A percentile compares a stretch with the other conserved stretches of the same genome.
phyloP scores from a whole-genome alignment of 2,329 filamentous ascomycete species.

The Albifimbria verrucaria region DNA sequence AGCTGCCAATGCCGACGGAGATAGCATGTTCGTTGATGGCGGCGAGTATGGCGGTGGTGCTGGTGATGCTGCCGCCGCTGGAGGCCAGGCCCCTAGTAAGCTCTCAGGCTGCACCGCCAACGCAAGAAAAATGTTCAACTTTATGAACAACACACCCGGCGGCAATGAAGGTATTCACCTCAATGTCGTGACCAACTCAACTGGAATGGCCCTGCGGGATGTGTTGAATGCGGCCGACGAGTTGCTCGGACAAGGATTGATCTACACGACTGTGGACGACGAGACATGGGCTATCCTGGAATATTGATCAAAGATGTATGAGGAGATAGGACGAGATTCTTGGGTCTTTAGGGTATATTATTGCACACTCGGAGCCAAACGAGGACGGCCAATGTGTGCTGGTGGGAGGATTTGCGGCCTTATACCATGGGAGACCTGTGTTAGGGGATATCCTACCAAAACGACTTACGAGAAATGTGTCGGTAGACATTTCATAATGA shows the following conservation, averaged over 20 bases:
- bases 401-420: too few relatives aligned
- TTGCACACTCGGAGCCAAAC: too few relatives aligned
- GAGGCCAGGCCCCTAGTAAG: slow-evolving; percentile 35
- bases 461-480: background rate
- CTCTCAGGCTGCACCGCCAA: slow-evolving; percentile 46
- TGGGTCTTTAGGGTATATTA: too few relatives aligned
- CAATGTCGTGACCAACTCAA: slow-evolving; percentile 66
- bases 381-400: too few relatives aligned
- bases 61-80: slow-evolving; percentile 32
- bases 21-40: slow-evolving; percentile 56
- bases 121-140: slow-evolving; percentile 69
- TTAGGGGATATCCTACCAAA: background rate
- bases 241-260: slow-evolving; percentile 66
- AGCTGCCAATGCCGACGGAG: slow-evolving; percentile 37
- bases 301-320: slow-evolving; percentile 34
- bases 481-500: background rate
- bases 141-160: slow-evolving; percentile 63
- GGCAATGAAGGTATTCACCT: slow-evolving; percentile 82
- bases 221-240: slow-evolving; percentile 80
- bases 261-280: slow-evolving; percentile 92
- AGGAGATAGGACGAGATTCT: background rate
- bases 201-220: slow-evolving; percentile 65
- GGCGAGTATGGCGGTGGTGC: slow-evolving; percentile 35
- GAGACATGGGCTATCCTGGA: slow-evolving; percentile 87
- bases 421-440: too few relatives aligned